Base-by-base conservation (phyloP, 305 asterid species). In the Fraxinus dipetala region DNA sequence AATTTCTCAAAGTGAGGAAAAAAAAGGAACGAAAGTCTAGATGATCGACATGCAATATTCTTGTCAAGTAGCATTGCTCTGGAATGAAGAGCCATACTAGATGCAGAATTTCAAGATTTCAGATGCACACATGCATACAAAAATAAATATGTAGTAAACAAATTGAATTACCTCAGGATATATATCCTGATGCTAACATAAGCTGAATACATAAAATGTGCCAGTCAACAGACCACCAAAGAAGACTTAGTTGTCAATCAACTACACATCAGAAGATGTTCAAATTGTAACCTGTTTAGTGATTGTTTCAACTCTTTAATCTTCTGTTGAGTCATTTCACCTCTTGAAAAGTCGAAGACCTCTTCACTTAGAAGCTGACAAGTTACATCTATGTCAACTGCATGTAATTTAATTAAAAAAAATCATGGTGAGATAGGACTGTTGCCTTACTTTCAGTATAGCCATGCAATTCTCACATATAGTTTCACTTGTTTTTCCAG, bases 381-480 rank as follows among this genome's bases (percentile, higher is more conserved):
- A 80, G 77, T 54, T 79, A 26, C 30, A 74, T 35, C 31, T 8
- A 13, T 7, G 83, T 88, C 80, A 83, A 78, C 77, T 65, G 81
- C 36, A 75, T 54, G 82, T 72, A 75, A 72, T 70, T 36, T 70
- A 40, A 45, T 16, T 2, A 51, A 65, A 67, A 45, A 76, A 48
- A 84, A 22, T 35, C 36, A 78, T 7, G 72, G 18, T 26, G 30
- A 74, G 59, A 76, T 77, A 59, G 2, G 69, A 79, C 31, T 65
- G 32, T 5, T 10, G 24, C 65, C 90, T 83, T 84, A 94, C 97
- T 86, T 96, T 96, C 84, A 96, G 82, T 87, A 96, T 96, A 75
- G 93, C 93, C 99, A 96, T 96, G 93, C 99, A 96, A 87, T 96
- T 96, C 87, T 96, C 99, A 70, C 99, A 96, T 35, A 96, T 94